These are phyloP conservation scores for Trametes villosa DNA, from an alignment of 768 basidiomycete species.

Conservation along the genomic window DNA sequence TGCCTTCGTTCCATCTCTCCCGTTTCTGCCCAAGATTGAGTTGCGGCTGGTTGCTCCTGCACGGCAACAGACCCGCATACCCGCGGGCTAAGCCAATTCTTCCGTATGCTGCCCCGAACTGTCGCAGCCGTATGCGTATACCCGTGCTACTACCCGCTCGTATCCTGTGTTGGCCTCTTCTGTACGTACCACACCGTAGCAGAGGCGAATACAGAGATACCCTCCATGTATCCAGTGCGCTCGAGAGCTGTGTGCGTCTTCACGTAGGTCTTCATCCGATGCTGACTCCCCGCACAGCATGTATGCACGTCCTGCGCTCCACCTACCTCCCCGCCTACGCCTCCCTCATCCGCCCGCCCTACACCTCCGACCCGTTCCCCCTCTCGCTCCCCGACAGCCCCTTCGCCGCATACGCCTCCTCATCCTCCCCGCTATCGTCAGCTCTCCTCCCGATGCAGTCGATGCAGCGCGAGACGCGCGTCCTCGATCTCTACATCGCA, in stretches of 20 bases:
- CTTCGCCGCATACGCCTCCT: conserved; percentile 25
- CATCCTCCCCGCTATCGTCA: conserved; percentile 28
- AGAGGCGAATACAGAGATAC: conserved; percentile 12
- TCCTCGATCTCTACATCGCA: conserved; percentile 79
- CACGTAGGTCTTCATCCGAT: neutral
- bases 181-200: conserved; percentile 6
- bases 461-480: conserved; percentile 71
- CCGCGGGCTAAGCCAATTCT: too few species aligned
- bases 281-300: conserved; percentile 46
- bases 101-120: too few species aligned
- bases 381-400: conserved; percentile 37
- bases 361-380: conserved; percentile 82
- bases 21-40: too few species aligned
- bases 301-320: conserved; percentile 81
- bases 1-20: too few species aligned
- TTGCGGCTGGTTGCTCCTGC: too few species aligned
- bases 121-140: too few species aligned
- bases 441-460: conserved; percentile 40
- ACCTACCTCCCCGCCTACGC: conserved; percentile 72
- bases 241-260: neutral
- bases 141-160: neutral
- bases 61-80: too few species aligned
- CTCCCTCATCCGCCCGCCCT: conserved; percentile 64
- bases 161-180: conserved; percentile 6
- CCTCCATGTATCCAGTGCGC: neutral